A percentile compares a stretch with the other conserved stretches of the same genome.
These are phyloP conservation scores for Aristolochia fimbriata DNA, from an alignment of 164 flowering plant genomes.

Conservation along the genomic window DNA sequence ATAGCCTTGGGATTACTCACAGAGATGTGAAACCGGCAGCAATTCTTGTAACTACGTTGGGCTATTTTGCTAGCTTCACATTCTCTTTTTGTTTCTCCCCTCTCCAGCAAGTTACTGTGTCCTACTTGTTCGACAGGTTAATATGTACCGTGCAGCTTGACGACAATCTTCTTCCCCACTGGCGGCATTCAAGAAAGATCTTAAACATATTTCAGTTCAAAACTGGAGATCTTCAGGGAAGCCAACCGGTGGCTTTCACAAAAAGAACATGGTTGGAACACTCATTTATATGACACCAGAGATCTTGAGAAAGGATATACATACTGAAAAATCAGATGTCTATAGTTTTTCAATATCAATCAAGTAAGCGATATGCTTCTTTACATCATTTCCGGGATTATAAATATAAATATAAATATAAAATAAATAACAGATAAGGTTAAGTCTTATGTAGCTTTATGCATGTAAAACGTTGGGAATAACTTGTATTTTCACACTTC, in stretches of 20 bases:
- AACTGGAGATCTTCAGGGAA: slow-evolving; percentile 93
- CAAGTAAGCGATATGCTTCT: slow-evolving; percentile 65
- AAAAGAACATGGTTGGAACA: slow-evolving; percentile 93
- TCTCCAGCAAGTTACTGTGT: neutral
- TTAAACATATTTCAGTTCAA: slow-evolving; percentile 41
- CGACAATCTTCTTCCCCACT: slow-evolving; percentile 50
- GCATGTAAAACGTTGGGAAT: too few relatives aligned
- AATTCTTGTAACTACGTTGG: slow-evolving; percentile 59
- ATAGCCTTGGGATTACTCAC: slow-evolving; percentile 76
- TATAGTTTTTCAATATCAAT: slow-evolving; percentile 79
- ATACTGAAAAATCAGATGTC: slow-evolving; percentile 86
- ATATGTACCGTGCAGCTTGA: slow-evolving; percentile 53
- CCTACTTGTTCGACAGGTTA: neutral
- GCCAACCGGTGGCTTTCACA: slow-evolving; percentile 97
- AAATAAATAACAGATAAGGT: too few relatives aligned
- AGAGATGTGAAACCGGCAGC: slow-evolving; percentile 97
- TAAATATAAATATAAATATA: too few relatives aligned
- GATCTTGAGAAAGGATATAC: slow-evolving; percentile 65
- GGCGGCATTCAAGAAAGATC: slow-evolving; percentile 65
- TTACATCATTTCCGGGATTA: too few relatives aligned
- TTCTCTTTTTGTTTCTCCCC: neutral
- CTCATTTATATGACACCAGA: slow-evolving; percentile 97
- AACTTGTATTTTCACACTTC: too few relatives aligned
- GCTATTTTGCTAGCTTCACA: neutral
- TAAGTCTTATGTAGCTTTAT: too few relatives aligned